Evolutionary conservation across 2,329 filamentous ascomycete species (phyloP).

Genomic region (Blumeria hordei): DNA sequence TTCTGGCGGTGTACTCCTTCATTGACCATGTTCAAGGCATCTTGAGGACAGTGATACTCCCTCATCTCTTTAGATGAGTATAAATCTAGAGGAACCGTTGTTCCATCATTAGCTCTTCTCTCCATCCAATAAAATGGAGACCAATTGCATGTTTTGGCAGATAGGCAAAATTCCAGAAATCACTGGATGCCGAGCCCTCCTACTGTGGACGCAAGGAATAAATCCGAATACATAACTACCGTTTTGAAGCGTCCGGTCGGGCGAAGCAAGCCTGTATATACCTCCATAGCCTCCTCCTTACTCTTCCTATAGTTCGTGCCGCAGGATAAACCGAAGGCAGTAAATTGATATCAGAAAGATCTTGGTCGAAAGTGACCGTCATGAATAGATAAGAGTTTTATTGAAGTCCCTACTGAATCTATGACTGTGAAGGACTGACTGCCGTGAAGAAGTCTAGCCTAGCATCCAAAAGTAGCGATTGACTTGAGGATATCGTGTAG

Average conservation of each 20-base stretch:
- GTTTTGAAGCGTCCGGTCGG: background rate
- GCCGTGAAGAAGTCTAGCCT: too few species aligned
- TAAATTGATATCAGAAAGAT: background rate
- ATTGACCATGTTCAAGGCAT: background rate
- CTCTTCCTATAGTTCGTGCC: background rate
- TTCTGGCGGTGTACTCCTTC: background rate
- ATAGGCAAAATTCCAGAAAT: background rate
- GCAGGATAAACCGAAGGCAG: background rate
- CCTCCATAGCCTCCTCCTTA: background rate
- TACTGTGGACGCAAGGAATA: background rate
- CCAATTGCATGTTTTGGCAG: background rate
- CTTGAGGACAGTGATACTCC: background rate
- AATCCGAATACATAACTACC: constrained; percentile 1
- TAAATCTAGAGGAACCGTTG: background rate
- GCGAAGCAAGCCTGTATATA: background rate
- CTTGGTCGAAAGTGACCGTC: background rate
- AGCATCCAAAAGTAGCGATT: too few species aligned
- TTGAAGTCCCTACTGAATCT: too few species aligned
- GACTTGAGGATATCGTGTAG: too few species aligned
- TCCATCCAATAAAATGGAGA: background rate
- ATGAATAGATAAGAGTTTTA: too few species aligned
- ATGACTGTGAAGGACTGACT: too few species aligned
- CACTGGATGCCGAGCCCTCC: background rate
- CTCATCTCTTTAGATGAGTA: background rate
- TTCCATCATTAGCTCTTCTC: background rate